Evolutionary conservation across 1,139 yeast genomes (phyloP), one percentile per base, ranked within the genome.

Genomic region (Blastobotrys serpentis): DNA sequence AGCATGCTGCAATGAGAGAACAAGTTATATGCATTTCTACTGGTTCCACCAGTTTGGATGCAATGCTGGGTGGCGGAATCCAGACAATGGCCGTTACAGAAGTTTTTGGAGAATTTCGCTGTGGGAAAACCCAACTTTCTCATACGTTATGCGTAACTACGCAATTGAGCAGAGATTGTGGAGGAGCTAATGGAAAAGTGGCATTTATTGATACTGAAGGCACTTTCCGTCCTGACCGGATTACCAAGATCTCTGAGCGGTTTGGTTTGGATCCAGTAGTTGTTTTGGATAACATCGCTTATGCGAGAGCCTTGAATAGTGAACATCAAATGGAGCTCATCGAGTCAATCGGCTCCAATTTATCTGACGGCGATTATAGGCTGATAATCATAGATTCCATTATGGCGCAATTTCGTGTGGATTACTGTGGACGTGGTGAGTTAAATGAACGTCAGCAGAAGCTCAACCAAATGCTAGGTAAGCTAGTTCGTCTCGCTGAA

Each of bases 121-220:
- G 83, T 53, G 84, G 84, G 45, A 79, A 79, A 60, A 78, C 83
- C 5, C 84, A 79, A 57, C 62, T 79, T 62, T 76, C 82, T 1
- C 84, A 79, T 54, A 79, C 84, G 0, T 61, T 79, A 44, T 79
- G 84, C 61, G 82, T 79, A 2, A 75, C 83, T 1, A 71, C 82
- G 1, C 85, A 79, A 57, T 60, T 79, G 39, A 81, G 83, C 5
- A 72, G 64, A 47, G 76, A 70, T 44, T n/a, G 50, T 42, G 84
- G 84, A 3, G 84, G 84, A 1, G 82, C 76, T 1, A 83, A 78
- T 58, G 84, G 84, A 0, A 78, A 78, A 63, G 82, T 77, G 1
- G 83, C 82, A 1, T 79, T 72, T 55, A 75, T 79, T 52, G 84
- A 78, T 56, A 78, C 83, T 0, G 84, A 79, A 58, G 84, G 83